Percentiles rank a stretch among this genome's conserved stretches.
Conservation (phyloP, 2,329 filamentous ascomycete species). For the Karstenula rhodostoma region DNA sequence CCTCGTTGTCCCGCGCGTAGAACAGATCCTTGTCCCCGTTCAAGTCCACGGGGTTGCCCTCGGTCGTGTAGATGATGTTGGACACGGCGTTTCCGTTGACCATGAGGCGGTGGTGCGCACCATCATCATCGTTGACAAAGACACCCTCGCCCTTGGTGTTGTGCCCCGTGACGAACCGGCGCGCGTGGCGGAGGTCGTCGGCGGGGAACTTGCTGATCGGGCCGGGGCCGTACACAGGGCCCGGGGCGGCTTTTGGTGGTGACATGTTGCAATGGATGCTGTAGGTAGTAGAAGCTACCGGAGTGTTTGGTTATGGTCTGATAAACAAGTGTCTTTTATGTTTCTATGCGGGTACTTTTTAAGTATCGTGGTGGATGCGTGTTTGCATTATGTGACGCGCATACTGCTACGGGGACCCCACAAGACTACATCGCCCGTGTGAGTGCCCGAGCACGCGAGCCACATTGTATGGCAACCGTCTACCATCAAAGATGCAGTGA, state of each 20-base stretch:
- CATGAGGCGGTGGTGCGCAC: constrained; percentile 7
- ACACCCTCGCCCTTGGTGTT: constrained; percentile 4
- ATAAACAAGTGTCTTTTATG: too few species aligned
- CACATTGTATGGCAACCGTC: too few species aligned
- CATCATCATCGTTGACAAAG: constrained; percentile 10
- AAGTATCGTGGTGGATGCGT: too few species aligned
- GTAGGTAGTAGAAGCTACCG: too few species aligned
- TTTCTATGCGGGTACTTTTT: too few species aligned
- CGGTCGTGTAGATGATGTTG: constrained; percentile 12
- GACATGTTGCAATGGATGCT: too few species aligned
- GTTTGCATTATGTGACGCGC: too few species aligned
- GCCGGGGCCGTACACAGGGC: not conserved
- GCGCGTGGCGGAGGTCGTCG: constrained; percentile 8
- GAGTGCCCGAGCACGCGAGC: too few species aligned
- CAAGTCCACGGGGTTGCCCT: constrained; percentile 13
- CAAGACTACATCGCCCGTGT: too few species aligned
- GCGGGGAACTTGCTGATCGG: constrained; percentile 5
- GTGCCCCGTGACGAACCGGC: constrained; percentile 12
- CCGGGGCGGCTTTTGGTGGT: not conserved
- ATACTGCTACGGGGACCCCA: too few species aligned
- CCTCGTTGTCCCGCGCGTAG: constrained; percentile 35
- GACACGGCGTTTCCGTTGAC: constrained; percentile 2
- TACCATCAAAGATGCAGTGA: too few species aligned
- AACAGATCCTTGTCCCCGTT: constrained; percentile 13
- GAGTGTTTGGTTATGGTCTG: too few species aligned